These are phyloP conservation scores for Eimeria tenella DNA, from an alignment of 169 alveolate species.

Conservation along the genomic window DNA sequence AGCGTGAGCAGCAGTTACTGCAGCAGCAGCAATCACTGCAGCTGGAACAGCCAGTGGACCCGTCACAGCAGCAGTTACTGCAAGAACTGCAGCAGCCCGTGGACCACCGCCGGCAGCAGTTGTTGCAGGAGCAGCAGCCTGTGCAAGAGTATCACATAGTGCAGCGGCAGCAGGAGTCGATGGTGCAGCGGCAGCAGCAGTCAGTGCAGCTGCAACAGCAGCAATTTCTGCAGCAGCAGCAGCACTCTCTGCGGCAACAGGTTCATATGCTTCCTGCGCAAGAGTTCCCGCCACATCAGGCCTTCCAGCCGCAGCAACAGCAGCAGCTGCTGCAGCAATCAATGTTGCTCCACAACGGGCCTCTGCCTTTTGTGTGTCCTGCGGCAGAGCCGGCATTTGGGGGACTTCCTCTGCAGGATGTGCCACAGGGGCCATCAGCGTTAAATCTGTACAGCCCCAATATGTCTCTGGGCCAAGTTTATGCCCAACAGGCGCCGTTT, in stretches of 20 bases:
- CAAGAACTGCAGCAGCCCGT: not conserved
- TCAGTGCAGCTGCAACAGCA: not conserved
- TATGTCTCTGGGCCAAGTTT: too few species aligned
- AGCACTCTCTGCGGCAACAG: too few species aligned
- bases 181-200: constrained; percentile 26
- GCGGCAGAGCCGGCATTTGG: not conserved
- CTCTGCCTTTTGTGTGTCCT: not conserved
- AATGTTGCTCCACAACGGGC: not conserved
- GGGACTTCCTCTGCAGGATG: not conserved
- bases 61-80: not conserved
- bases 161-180: not conserved
- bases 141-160: not conserved
- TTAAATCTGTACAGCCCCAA: too few species aligned
- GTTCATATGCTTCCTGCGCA: too few species aligned
- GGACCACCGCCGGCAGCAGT: too few species aligned
- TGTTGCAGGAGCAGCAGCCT: too few species aligned
- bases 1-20: not conserved
- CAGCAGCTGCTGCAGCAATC: constrained; percentile 2
- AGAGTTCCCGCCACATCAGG: not conserved
- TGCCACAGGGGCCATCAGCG: too few species aligned
- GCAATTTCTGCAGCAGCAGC: too few species aligned
- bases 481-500: not conserved
- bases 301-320: not conserved
- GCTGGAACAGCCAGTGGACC: not conserved
- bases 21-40: not conserved